These are phyloP conservation scores for Aspergillus felis DNA, from an alignment of 2,329 filamentous ascomycete species.

Conservation along the genomic window DNA sequence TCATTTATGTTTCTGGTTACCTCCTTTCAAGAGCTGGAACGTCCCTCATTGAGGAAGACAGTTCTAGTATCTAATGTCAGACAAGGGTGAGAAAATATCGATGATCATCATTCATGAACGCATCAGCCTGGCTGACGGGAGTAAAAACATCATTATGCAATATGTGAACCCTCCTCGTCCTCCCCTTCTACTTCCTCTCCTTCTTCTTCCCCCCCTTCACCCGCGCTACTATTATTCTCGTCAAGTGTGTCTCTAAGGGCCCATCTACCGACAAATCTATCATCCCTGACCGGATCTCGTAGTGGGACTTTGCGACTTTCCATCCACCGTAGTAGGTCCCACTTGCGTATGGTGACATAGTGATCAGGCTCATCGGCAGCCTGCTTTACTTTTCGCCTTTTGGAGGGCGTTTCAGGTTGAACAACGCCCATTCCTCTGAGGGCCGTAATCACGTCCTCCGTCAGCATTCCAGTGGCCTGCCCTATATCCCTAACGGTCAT, in stretches of 20 bases:
- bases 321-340: constrained; percentile 64
- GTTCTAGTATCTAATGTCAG: background rate
- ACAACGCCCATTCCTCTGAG: constrained; percentile 76
- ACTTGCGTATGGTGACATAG: constrained; percentile 50
- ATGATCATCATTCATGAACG: background rate
- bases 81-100: background rate
- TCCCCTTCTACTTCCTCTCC: constrained; percentile 13
- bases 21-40: background rate
- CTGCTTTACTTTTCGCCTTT: constrained; percentile 49
- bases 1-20: constrained; percentile 8
- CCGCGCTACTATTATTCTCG: constrained; percentile 23
- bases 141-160: background rate
- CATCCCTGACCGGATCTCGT: constrained; percentile 64
- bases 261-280: constrained; percentile 70
- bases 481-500: constrained; percentile 70
- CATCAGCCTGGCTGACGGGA: background rate
- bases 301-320: constrained; percentile 59
- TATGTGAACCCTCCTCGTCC: constrained; percentile 5
- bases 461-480: constrained; percentile 73
- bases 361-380: constrained; percentile 18
- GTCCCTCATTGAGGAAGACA: background rate
- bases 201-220: constrained; percentile 11
- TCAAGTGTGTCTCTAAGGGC: constrained; percentile 41
- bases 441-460: constrained; percentile 76
- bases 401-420: constrained; percentile 47